Evolutionary conservation across 192 early-diverging fungal genomes (phyloP).

Genomic region (Funneliformis geosporum): DNA sequence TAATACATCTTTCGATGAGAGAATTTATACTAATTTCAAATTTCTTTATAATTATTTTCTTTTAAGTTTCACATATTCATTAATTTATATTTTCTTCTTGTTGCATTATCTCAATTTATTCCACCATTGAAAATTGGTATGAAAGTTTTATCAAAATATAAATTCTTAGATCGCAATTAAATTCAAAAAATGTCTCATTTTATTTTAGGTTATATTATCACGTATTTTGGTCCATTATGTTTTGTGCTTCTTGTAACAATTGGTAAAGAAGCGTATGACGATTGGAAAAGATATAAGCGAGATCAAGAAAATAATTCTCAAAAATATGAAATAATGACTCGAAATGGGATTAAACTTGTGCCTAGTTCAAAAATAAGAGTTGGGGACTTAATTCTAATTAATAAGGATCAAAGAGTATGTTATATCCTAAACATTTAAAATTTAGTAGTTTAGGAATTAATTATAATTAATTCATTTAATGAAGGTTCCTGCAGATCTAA

Average conservation of each 20-base stretch:
- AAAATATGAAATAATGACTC: constrained; percentile 67
- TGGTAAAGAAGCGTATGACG: constrained; percentile 90
- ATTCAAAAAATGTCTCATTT: neutral
- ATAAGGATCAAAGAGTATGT: constrained; percentile 80
- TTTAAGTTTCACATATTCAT: constrained; percentile 91
- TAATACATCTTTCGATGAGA: neutral
- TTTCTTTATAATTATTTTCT: neutral
- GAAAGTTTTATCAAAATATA: neutral
- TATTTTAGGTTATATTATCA: constrained; percentile 76
- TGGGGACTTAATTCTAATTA: constrained; percentile 82
- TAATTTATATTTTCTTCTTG: constrained; percentile 92
- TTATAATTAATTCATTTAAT: neutral
- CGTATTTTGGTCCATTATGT: constrained; percentile 90
- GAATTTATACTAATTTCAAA: constrained; percentile 13
- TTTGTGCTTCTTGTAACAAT: constrained; percentile 92
- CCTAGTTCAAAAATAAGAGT: constrained; percentile 85
- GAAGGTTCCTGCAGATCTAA: constrained; percentile 86
- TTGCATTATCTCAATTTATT: constrained; percentile 90
- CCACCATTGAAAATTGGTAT: constrained; percentile 81
- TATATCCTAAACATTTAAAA: neutral
- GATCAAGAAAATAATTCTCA: constrained; percentile 92
- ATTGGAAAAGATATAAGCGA: constrained; percentile 75
- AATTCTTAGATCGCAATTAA: neutral
- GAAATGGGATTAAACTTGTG: constrained; percentile 56
- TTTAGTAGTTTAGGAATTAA: neutral